Evolutionary conservation across 495 filamentous ascomycete genomes (phyloP).

Genomic region (Podospora comata): DNA sequence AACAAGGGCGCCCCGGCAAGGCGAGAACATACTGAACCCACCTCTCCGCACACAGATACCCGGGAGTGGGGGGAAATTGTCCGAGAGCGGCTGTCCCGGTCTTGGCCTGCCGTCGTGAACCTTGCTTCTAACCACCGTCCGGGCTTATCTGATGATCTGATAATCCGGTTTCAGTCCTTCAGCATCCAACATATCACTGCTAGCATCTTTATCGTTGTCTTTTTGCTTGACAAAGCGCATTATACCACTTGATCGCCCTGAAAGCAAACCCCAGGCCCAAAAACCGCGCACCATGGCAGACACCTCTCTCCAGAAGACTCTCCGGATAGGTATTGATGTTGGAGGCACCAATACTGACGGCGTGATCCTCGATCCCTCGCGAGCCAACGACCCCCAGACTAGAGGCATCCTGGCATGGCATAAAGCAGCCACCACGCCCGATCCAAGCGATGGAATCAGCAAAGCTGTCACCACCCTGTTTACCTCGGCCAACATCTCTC

Average conservation of each 20-base stretch:
- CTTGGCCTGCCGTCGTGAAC: not conserved
- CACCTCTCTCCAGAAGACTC: slow-evolving; percentile 5
- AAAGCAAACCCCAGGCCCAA: not conserved
- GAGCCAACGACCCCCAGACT: slow-evolving; percentile 29
- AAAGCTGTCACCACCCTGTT: slow-evolving; percentile 49
- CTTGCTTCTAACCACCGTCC: not conserved
- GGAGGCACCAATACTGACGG: slow-evolving; percentile 62
- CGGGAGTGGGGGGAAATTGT: not conserved
- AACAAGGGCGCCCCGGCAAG: not conserved
- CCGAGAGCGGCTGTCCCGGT: slow-evolving; percentile 1
- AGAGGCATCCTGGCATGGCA: slow-evolving; percentile 51
- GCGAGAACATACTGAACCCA: not conserved
- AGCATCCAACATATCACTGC: not conserved
- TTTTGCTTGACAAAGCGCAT: not conserved
- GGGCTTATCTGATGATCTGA: not conserved
- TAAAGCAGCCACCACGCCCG: slow-evolving; percentile 57
- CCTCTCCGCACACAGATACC: not conserved
- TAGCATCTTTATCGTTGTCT: not conserved
- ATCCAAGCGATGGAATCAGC: slow-evolving; percentile 55
- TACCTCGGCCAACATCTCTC: slow-evolving; percentile 35
- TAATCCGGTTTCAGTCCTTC: not conserved
- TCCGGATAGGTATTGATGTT: slow-evolving; percentile 48
- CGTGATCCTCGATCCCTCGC: slow-evolving; percentile 53
- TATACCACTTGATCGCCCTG: not conserved
- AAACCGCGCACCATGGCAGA: not conserved